phyloP scores from a whole-genome alignment of 73 alveolate species.

The Paramecium primaurelia region DNA sequence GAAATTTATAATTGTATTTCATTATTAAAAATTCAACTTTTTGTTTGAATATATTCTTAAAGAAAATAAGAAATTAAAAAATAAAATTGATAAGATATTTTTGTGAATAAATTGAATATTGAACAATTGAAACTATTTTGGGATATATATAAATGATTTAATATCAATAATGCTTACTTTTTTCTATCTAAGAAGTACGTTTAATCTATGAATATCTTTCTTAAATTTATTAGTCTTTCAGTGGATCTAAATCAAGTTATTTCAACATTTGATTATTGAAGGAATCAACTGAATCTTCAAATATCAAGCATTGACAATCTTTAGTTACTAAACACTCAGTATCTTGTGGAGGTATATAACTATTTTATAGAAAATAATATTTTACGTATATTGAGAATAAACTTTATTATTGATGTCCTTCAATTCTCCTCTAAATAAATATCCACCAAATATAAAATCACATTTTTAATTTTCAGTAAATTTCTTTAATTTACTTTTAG shows the following conservation, averaged over 20 bases:
- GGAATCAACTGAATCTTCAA: background rate
- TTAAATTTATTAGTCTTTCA: background rate
- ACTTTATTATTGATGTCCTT: background rate
- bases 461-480: background rate
- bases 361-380: background rate
- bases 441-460: conserved; percentile 42
- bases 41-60: background rate
- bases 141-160: background rate
- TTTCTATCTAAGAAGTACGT: conserved; percentile 5
- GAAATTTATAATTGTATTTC: background rate
- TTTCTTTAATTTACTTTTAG: background rate
- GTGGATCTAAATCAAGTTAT: background rate
- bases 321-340: background rate
- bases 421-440: conserved; percentile 16
- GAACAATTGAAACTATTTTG: background rate
- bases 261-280: background rate
- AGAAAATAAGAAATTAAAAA: background rate
- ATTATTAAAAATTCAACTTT: background rate
- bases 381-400: background rate
- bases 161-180: conserved; percentile 2
- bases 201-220: conserved; percentile 20
- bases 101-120: background rate
- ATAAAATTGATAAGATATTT: background rate
- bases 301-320: background rate
- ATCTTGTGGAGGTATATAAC: conserved; percentile 3